Percentiles rank a stretch among this genome's conserved stretches.
phyloP scores from a whole-genome alignment of 2,329 filamentous ascomycete genomes.

The Fusarium tjaetaba region DNA sequence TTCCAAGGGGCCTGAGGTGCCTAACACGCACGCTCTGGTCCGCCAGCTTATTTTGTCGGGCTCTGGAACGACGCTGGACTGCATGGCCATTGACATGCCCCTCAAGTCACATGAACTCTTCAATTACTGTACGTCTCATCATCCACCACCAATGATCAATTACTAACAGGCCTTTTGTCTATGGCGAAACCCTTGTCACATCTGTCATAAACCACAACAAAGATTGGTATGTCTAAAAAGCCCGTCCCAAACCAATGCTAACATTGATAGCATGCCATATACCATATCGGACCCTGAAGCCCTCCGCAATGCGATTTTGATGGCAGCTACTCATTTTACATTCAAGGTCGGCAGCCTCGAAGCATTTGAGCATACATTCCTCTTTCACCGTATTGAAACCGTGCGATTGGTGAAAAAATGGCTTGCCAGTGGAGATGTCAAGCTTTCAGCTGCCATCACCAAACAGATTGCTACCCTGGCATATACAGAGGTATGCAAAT shows the following conservation, averaged over 20 bases:
- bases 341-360: slow-evolving; percentile 4
- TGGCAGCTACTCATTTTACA: slow-evolving; percentile 14
- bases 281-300: slow-evolving; percentile 1
- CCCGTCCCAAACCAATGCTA: neutral
- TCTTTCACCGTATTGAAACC: slow-evolving; percentile 10
- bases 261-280: neutral
- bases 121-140: slow-evolving; percentile 3
- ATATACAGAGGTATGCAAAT: slow-evolving; percentile 8
- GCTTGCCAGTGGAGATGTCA: neutral
- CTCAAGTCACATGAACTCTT: slow-evolving; percentile 18
- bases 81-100: slow-evolving; percentile 11
- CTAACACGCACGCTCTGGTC: neutral
- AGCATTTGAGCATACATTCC: slow-evolving; percentile 11
- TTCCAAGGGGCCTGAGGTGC: neutral
- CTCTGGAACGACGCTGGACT: neutral
- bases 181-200: neutral
- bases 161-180: neutral
- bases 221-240: neutral
- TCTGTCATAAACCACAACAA: neutral
- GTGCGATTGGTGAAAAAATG: slow-evolving; percentile 9
- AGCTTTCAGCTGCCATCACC: neutral
- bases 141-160: accelerated
- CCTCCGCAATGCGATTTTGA: slow-evolving; percentile 8
- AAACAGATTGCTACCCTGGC: slow-evolving; percentile 9
- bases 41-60: neutral